phyloP scores from a whole-genome alignment of 225 moss, liverwort and hornwort genomes.

The Physcomitrellopsis africana region DNA sequence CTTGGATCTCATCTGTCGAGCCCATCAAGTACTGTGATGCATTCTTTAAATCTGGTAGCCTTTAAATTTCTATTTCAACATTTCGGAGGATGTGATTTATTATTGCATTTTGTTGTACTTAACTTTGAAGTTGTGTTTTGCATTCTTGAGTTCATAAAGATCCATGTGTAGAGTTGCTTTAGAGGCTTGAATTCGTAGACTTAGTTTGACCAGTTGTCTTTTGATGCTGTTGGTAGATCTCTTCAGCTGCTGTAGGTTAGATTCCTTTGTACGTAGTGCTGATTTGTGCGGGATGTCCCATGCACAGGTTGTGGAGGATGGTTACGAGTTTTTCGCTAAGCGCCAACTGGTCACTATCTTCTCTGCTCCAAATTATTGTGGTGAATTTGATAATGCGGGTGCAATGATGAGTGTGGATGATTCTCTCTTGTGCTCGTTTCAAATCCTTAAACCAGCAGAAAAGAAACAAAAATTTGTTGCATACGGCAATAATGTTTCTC shows the following conservation, averaged over 20 bases:
- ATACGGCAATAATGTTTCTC: conserved; percentile 66
- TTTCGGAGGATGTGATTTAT: too few relatives aligned
- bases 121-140: too few relatives aligned
- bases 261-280: neutral
- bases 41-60: too few relatives aligned
- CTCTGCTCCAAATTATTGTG: conserved; percentile 98
- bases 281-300: conserved; percentile 17
- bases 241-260: too few relatives aligned
- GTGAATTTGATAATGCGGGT: conserved; percentile 98
- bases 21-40: conserved; percentile 42
- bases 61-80: too few relatives aligned
- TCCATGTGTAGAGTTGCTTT: too few relatives aligned
- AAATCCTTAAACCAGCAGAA: conserved; percentile 79
- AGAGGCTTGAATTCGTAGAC: too few relatives aligned
- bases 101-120: too few relatives aligned
- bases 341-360: conserved; percentile 98
- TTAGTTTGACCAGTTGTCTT: too few relatives aligned
- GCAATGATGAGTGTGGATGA: conserved; percentile 99
- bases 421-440: conserved; percentile 98
- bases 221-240: too few relatives aligned
- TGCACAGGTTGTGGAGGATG: conserved; percentile 79
- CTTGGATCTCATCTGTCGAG: conserved; percentile 74
- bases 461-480: conserved; percentile 64
- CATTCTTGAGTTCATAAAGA: too few relatives aligned
- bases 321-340: conserved; percentile 98